phyloP scores from a whole-genome alignment of 2,329 filamentous ascomycete species.

The Tolypocladium inflatum region DNA sequence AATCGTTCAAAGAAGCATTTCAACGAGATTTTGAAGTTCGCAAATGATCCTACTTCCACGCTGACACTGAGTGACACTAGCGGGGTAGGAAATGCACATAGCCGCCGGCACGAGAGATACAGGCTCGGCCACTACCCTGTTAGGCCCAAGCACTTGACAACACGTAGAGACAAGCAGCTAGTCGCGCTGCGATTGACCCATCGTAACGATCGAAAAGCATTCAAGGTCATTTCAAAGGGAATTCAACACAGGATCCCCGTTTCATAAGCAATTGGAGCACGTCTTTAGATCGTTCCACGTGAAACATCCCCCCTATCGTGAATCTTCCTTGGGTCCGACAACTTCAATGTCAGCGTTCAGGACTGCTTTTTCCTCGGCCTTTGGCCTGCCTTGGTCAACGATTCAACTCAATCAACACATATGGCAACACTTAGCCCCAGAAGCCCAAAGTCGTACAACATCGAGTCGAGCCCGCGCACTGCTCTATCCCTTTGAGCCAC shows the following conservation, averaged over 20 bases:
- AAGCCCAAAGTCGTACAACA: neutral
- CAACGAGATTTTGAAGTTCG: no score
- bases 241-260: neutral
- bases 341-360: neutral
- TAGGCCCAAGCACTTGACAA: no score
- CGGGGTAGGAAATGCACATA: no score
- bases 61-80: no score
- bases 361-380: neutral
- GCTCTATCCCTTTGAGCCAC: no score
- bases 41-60: no score
- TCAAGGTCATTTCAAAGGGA: neutral
- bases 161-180: no score
- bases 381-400: neutral
- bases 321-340: neutral
- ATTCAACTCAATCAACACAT: neutral
- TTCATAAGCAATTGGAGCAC: neutral
- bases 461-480: neutral
- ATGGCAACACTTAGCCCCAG: neutral
- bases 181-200: no score
- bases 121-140: no score
- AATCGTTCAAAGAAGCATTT: no score
- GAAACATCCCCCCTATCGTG: neutral
- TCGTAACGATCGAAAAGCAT: neutral
- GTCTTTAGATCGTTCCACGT: neutral
- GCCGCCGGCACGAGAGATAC: no score